Base-by-base conservation (phyloP, 176 grass and related monocot species). In the Echinochloa phyllopogon region DNA sequence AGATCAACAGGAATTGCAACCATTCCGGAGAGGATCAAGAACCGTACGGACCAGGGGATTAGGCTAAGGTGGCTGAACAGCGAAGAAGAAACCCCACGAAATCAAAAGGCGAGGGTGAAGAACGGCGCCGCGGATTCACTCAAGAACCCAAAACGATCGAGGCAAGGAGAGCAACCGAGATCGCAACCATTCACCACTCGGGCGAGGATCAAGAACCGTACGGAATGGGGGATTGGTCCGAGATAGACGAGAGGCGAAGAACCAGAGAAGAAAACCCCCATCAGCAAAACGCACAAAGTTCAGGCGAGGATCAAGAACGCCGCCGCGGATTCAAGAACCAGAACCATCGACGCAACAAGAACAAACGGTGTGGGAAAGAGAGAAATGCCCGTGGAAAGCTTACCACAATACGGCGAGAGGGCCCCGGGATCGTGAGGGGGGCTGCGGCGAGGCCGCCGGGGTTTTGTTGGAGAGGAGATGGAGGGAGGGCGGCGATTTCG, bases 261-360 rank as follows among this genome's bases (percentile, higher is more conserved):
- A 60, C 57, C 57, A 58, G 21, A 6, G n/a, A 60, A 60, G n/a
- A 60, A 51, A 25, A 60, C 10, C 57, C 57, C 57, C 57, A 60
- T 60, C n/a, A 60, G 57, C n/a, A 25, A 25, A 60, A 11, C 57
- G 50, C 50, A 39, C 17, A 10, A 24, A 2, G n/a, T 7, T 53
- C 27, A 17, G 24, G 43, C 8, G 8, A 50, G 1, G 55, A 55
- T 15, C 80, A 62, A n/a, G 70, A 49, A 75, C 41, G 12, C 7
- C 53, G 17, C 5, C 8, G 63, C 36, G 52, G 82, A 85, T 89
- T 75, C 61, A 62, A 42, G 68, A 15, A 14, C 48, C 59, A 36
- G 59, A n/a, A 75, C 48, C 29, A 20, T 21, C 24, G 33, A 41
- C n/a, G 52, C 42, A 27, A 87, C 57, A 64, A 39, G 57, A 60